Evolutionary conservation across 352 stramenopile species (phyloP).

Genomic region (Blastocystis sp.): DNA sequence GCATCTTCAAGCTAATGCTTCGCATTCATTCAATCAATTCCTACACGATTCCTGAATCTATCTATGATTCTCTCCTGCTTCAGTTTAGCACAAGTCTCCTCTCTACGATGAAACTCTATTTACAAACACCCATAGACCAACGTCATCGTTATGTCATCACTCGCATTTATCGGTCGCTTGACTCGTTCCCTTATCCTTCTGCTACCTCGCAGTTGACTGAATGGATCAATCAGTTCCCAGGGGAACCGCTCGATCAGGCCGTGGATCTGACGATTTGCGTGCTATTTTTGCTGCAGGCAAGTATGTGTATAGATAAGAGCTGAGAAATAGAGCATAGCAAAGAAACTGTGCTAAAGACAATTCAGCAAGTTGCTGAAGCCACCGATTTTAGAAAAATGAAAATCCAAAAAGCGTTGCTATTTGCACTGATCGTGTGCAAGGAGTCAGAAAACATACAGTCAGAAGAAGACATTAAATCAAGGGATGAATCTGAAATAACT

Average conservation of each 20-base stretch:
- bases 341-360: neutral
- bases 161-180: neutral
- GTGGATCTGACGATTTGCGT: conserved; percentile 3
- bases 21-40: neutral
- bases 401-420: neutral
- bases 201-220: neutral
- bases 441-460: neutral
- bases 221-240: neutral
- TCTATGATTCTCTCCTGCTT: conserved; percentile 2
- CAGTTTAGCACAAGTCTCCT: neutral
- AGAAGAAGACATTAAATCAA: neutral
- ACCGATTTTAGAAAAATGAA: neutral
- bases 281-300: neutral
- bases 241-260: neutral
- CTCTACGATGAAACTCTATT: neutral
- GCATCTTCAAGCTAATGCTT: neutral
- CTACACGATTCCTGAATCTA: neutral
- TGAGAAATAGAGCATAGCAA: neutral
- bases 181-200: neutral
- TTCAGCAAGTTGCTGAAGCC: neutral
- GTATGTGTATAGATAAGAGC: neutral
- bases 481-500: neutral
- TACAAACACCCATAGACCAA: neutral
- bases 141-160: neutral
- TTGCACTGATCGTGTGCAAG: neutral